Evolutionary conservation across 2,329 filamentous ascomycete species (phyloP).

Genomic region (Microcera coccophila): DNA sequence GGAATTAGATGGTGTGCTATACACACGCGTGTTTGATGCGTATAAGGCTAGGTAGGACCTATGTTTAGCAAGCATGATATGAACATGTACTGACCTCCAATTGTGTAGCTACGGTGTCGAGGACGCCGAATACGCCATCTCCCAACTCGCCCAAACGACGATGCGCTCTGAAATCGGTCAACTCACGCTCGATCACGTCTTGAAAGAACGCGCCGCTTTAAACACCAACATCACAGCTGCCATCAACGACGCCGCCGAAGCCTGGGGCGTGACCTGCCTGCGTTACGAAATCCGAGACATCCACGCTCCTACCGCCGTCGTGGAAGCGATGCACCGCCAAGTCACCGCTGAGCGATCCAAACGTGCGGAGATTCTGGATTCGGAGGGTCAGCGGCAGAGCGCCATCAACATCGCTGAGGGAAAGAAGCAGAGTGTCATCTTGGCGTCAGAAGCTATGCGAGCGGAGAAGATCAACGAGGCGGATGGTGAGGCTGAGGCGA

Average conservation of each 20-base stretch:
- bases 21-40: slow-evolving; percentile 93
- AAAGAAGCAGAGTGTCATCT: slow-evolving; percentile 92
- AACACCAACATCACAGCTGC: slow-evolving; percentile 98
- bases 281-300: slow-evolving; percentile 98
- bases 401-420: slow-evolving; percentile 99
- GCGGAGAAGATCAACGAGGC: slow-evolving; percentile 92
- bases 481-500: slow-evolving; percentile 89
- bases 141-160: slow-evolving; percentile 94
- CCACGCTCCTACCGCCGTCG: slow-evolving; percentile 87
- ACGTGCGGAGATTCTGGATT: slow-evolving; percentile 94
- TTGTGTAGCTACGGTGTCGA: slow-evolving; percentile 83
- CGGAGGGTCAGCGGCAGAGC: slow-evolving; percentile 91
- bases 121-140: slow-evolving; percentile 97
- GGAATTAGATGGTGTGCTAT: slow-evolving; percentile 91
- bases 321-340: slow-evolving; percentile 97
- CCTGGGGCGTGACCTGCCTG: slow-evolving; percentile 94
- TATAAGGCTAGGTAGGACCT: slow-evolving; percentile 82
- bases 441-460: slow-evolving; percentile 87
- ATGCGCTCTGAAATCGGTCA: slow-evolving; percentile 99
- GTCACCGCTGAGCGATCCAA: slow-evolving; percentile 97
- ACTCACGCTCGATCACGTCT: slow-evolving; percentile 90
- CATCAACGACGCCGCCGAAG: slow-evolving; percentile 95
- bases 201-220: slow-evolving; percentile 92
- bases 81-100: neutral
- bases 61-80: neutral